phyloP scores from a whole-genome alignment of 305 asterid genomes.

The Fraxinus velutina region DNA sequence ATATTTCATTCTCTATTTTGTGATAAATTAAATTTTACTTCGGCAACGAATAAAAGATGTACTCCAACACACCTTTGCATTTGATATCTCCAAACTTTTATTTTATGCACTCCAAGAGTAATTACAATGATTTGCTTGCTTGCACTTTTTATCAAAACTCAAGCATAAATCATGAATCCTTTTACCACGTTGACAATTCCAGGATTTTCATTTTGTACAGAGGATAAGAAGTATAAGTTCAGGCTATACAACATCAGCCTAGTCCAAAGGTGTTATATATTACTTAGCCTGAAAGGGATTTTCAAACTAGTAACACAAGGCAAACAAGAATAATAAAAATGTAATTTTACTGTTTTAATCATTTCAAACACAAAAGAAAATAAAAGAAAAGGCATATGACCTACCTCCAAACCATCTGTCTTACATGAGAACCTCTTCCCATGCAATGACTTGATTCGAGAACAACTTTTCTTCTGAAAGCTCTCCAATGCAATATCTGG shows the following conservation, averaged over 20 bases:
- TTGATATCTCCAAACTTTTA: not conserved
- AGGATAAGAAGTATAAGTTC: not conserved
- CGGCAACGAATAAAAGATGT: not conserved
- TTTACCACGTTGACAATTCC: not conserved
- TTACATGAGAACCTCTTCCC: constrained; percentile 86
- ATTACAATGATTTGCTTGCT: not conserved
- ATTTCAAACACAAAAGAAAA: not conserved
- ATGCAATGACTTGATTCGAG: constrained; percentile 55
- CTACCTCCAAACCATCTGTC: constrained; percentile 88
- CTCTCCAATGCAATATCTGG: constrained; percentile 85
- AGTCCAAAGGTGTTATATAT: not conserved
- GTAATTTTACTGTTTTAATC: not conserved
- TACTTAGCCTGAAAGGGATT: not conserved
- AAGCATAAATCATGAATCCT: not conserved
- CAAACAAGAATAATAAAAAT: not conserved
- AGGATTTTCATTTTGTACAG: not conserved
- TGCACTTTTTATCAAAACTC: not conserved
- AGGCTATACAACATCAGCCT: not conserved
- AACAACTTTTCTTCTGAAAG: constrained; percentile 75
- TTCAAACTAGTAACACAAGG: not conserved
- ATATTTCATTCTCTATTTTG: not conserved
- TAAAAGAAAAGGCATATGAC: constrained; percentile 2
- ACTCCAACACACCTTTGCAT: not conserved
- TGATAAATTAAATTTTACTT: not conserved
- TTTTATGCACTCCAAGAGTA: not conserved